Evolutionary conservation across 176 grass and related monocot genomes (phyloP), one percentile per base, ranked within the genome.

Genomic region (Eleusine indica): DNA sequence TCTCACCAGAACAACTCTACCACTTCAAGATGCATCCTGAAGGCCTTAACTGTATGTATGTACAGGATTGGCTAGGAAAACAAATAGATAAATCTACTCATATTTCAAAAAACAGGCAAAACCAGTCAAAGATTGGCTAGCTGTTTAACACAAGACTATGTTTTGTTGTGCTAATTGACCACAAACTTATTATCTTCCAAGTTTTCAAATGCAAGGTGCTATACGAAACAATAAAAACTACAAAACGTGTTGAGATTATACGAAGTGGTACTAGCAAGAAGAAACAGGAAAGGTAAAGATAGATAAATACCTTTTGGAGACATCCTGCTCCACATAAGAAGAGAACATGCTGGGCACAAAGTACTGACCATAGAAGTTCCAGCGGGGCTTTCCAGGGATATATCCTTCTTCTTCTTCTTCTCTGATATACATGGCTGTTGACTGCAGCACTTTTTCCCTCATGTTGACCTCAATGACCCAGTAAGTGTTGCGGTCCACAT

Each of bases 391-490:
- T 15, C 40, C 32, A 65, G 17, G 2, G 2, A 2, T 8, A 15
- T 1, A 65, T 3, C 4, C 30, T 29, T 29, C 43, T 75, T 65
- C 62, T 56, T 51, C 42, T 18, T 78, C 60, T 47, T 65, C 17
- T 65, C 35, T 29, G 3, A 43, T 47, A 46, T 30, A 66, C 21
- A 65, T 7, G 12, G 41, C 29, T 3, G 15, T 67, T 12, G 77
- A 35, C 44, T 35, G 63, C 63, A 80, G 77, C 44, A 52, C 29
- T 17, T 80, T 67, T 1, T n/a, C 30, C 63, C 65, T 21, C 18
- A 80, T 47, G 63, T 80, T 19, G 11, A 80, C 28, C 28, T 80
- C 61, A 68, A 80, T 17, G 42, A 80, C 28, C 77, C 75, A 77
- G 75, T 62, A 77, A 63, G n/a, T 21, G 5, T 17, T n/a, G 54